Evolutionary conservation across 345 rosid genomes (phyloP).

Genomic region (Lenwebbia sp.): DNA sequence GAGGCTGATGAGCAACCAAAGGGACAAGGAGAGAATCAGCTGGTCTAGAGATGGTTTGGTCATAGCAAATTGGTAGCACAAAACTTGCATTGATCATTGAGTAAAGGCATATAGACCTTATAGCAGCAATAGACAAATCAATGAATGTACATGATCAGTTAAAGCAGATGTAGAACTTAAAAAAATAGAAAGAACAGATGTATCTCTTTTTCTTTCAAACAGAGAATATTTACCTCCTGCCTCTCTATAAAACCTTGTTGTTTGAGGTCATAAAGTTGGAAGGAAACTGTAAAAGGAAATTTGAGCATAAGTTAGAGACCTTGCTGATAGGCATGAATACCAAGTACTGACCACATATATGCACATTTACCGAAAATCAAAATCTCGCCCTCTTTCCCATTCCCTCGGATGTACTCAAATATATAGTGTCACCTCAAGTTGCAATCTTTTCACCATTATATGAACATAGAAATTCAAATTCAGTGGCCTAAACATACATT

Average conservation of each 20-base stretch:
- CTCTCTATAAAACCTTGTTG: slow-evolving; percentile 99
- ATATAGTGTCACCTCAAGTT: background rate
- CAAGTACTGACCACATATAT: background rate
- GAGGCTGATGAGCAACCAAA: background rate
- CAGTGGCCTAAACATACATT: background rate
- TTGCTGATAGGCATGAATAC: background rate
- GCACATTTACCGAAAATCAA: background rate
- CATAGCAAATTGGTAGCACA: background rate
- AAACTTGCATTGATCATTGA: background rate
- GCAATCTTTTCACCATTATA: background rate
- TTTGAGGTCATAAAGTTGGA: slow-evolving; percentile 91
- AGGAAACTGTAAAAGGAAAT: slow-evolving; percentile 56
- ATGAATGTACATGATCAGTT: background rate
- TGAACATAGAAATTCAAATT: background rate
- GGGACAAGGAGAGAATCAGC: background rate
- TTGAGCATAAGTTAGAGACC: background rate
- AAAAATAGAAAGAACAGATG: background rate
- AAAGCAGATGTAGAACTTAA: background rate
- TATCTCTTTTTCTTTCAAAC: background rate
- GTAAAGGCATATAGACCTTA: background rate
- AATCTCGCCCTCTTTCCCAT: background rate
- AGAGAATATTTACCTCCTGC: slow-evolving; percentile 53
- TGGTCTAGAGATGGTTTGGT: background rate
- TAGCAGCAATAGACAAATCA: background rate
- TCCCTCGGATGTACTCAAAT: background rate